phyloP scores from a whole-genome alignment of 768 basidiomycete species.

The Lactarius trivialis region DNA sequence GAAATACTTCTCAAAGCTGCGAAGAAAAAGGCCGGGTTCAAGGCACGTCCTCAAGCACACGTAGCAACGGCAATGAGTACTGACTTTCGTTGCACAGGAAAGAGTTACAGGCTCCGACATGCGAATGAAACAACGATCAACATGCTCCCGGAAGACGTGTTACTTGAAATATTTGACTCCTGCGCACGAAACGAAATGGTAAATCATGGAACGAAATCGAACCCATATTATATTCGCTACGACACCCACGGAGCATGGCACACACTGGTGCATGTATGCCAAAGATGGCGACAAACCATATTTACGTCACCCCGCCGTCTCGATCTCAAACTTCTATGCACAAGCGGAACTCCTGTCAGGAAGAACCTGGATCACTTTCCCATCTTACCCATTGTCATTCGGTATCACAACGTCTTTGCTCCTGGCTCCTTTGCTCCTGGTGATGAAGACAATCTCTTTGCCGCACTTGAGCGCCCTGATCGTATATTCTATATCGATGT shows the following conservation, averaged over 20 bases:
- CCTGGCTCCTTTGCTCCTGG: too few species aligned
- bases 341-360: neutral
- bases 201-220: too few species aligned
- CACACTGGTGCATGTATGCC: neutral
- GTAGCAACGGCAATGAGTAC: too few species aligned
- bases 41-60: too few species aligned
- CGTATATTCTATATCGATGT: neutral
- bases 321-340: neutral
- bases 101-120: too few species aligned
- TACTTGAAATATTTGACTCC: neutral
- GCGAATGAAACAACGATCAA: conserved; percentile 2
- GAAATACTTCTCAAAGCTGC: too few species aligned
- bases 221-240: too few species aligned
- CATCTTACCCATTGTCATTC: neutral
- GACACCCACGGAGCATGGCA: neutral
- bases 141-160: conserved; percentile 14
- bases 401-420: too few species aligned
- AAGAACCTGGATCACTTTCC: neutral
- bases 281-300: neutral
- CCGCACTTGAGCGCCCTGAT: neutral
- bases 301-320: neutral
- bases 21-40: too few species aligned
- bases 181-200: neutral
- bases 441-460: neutral
- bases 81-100: too few species aligned